These are phyloP conservation scores for Uronychia setigera DNA, from an alignment of 73 alveolate species.

Conservation along the genomic window DNA sequence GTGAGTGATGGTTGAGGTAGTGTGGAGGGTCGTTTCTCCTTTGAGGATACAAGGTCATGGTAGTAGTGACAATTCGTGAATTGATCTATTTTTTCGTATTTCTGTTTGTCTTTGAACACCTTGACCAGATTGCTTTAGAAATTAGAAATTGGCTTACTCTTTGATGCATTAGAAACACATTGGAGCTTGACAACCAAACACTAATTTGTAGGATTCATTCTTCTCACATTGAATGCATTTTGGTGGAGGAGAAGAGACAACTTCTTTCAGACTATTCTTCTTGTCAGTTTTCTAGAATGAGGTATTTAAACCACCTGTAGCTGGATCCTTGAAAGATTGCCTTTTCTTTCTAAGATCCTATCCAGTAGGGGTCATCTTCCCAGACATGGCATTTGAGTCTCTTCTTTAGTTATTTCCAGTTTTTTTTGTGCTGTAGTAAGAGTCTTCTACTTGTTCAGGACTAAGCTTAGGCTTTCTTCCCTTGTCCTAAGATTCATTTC, in stretches of 20 bases:
- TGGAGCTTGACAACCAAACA: background rate
- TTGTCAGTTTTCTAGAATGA: no score
- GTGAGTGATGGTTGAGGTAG: conserved; percentile 4
- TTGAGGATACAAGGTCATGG: background rate
- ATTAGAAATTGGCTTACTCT: background rate
- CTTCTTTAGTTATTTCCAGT: no score
- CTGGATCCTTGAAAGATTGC: background rate
- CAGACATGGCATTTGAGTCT: no score
- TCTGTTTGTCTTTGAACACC: background rate
- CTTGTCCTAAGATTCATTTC: background rate
- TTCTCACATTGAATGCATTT: background rate
- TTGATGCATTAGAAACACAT: background rate
- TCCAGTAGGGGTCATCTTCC: no score
- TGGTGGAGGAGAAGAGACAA: background rate
- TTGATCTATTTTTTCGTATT: background rate
- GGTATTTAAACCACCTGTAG: no score
- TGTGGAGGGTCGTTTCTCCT: background rate
- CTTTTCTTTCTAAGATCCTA: background rate
- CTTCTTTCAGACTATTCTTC: background rate
- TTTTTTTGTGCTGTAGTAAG: background rate
- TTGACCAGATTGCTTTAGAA: background rate
- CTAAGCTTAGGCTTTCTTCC: background rate
- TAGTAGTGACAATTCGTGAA: background rate
- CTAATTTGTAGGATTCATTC: background rate
- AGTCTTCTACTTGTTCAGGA: background rate